These are phyloP conservation scores for Alternaria burnsii DNA, from an alignment of 2,329 filamentous ascomycete species.

Conservation along the genomic window DNA sequence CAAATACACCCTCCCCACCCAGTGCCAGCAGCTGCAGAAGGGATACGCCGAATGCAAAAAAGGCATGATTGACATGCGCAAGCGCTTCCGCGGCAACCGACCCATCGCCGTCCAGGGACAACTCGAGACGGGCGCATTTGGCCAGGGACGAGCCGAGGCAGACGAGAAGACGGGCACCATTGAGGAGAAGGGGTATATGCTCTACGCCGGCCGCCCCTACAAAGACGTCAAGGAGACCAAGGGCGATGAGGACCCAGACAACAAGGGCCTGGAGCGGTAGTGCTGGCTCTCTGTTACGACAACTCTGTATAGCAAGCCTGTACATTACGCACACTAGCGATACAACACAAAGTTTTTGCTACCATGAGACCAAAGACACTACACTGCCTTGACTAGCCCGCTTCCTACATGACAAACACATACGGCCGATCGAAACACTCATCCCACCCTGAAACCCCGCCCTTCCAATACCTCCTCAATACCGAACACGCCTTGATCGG, in stretches of 20 bases:
- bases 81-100: conserved; percentile 93
- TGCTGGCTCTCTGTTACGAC: not conserved
- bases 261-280: conserved; percentile 30
- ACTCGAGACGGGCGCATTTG: conserved; percentile 45
- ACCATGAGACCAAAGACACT: not conserved
- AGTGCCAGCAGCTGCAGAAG: conserved; percentile 92
- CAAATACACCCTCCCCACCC: conserved; percentile 79
- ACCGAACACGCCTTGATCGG: conserved; percentile 34
- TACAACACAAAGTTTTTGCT: not conserved
- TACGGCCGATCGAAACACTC: conserved; percentile 40
- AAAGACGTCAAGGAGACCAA: conserved; percentile 41
- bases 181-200: conserved; percentile 51
- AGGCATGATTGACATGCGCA: conserved; percentile 98
- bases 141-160: conserved; percentile 35
- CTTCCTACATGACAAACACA: conserved; percentile 32
- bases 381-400: not conserved
- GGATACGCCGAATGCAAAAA: conserved; percentile 93
- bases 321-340: conserved; percentile 13
- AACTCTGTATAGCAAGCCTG: conserved; percentile 24
- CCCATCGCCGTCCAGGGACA: conserved; percentile 66
- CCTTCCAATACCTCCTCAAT: conserved; percentile 37
- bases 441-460: conserved; percentile 34
- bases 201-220: conserved; percentile 47
- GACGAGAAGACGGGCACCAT: conserved; percentile 48
- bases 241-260: conserved; percentile 40